These are phyloP conservation scores for Kappamyces sp. DNA, from an alignment of 192 early-diverging fungal genomes.

Conservation along the genomic window DNA sequence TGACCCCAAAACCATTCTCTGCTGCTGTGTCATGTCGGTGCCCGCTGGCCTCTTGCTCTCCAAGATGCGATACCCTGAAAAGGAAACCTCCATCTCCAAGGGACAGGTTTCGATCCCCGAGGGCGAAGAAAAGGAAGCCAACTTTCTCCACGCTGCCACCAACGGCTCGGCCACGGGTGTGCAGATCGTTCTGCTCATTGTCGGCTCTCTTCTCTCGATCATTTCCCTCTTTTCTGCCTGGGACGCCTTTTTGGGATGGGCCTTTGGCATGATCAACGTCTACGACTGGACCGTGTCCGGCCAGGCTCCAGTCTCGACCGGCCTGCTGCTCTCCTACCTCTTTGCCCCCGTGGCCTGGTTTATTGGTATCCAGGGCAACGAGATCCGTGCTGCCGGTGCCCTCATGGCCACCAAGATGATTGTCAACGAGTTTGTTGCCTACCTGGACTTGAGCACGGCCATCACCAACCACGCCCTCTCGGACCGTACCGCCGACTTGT, in stretches of 20 bases:
- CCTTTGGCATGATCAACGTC: conserved; percentile 38
- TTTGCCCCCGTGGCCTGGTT: conserved; percentile 70
- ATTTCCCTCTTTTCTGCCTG: conserved; percentile 62
- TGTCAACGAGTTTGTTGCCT: conserved; percentile 88
- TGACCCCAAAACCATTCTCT: conserved; percentile 54
- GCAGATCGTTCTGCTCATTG: conserved; percentile 66
- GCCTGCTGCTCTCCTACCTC: conserved; percentile 69
- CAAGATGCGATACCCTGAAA: conserved; percentile 83
- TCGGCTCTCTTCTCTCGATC: conserved; percentile 69
- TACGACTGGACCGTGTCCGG: conserved; percentile 57
- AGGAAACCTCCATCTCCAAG: conserved; percentile 69
- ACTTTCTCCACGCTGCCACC: conserved; percentile 72
- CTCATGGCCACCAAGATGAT: conserved; percentile 71
- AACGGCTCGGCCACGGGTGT: conserved; percentile 80
- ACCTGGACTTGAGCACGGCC: conserved; percentile 26
- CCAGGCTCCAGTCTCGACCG: conserved; percentile 35
- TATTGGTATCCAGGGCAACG: conserved; percentile 54
- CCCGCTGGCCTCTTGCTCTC: conserved; percentile 75
- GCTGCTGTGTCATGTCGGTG: conserved; percentile 86
- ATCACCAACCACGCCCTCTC: conserved; percentile 16
- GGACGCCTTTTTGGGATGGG: conserved; percentile 67
- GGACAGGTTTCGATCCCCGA: conserved; percentile 58
- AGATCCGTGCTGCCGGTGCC: conserved; percentile 53
- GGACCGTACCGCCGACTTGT: conserved; percentile 26
- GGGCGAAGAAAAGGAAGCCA: conserved; percentile 57